phyloP scores from a whole-genome alignment of 140 eudicot species.

The Oenanthe javanica region DNA sequence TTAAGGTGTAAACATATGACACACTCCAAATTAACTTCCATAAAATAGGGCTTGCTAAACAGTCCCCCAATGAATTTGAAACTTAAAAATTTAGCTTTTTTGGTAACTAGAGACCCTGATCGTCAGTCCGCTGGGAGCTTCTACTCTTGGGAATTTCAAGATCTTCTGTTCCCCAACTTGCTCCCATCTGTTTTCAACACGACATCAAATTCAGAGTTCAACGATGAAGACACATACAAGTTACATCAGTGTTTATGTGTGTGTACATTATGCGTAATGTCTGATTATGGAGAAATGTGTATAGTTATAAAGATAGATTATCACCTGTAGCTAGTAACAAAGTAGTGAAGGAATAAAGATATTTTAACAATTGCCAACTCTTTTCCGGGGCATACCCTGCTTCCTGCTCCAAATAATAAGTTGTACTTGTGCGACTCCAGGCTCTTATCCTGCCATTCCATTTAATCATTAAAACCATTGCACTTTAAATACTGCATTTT shows the following conservation, averaged over 20 bases:
- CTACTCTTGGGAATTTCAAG: background rate
- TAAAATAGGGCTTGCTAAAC: background rate
- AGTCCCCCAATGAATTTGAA: background rate
- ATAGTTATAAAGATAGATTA: background rate
- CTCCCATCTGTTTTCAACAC: background rate
- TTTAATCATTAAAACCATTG: background rate
- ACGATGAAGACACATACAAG: background rate
- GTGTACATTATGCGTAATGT: background rate
- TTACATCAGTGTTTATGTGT: no score
- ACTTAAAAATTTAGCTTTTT: background rate
- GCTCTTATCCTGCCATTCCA: constrained; percentile 34
- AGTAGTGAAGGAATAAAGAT: constrained; percentile 56
- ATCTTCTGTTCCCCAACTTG: constrained; percentile 1
- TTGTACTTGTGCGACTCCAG: constrained; percentile 35
- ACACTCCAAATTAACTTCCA: no score
- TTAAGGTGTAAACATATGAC: no score
- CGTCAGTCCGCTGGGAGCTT: background rate
- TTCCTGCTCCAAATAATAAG: constrained; percentile 53
- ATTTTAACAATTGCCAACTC: constrained; percentile 39
- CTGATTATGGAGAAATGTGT: background rate
- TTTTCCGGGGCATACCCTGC: constrained; percentile 51
- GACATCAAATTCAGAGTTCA: background rate
- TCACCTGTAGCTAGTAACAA: constrained; percentile 60
- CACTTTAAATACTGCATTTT: background rate
- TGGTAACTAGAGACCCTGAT: background rate